Base-by-base conservation (phyloP, 495 filamentous ascomycete genomes). In the Aspergillus diversus region DNA sequence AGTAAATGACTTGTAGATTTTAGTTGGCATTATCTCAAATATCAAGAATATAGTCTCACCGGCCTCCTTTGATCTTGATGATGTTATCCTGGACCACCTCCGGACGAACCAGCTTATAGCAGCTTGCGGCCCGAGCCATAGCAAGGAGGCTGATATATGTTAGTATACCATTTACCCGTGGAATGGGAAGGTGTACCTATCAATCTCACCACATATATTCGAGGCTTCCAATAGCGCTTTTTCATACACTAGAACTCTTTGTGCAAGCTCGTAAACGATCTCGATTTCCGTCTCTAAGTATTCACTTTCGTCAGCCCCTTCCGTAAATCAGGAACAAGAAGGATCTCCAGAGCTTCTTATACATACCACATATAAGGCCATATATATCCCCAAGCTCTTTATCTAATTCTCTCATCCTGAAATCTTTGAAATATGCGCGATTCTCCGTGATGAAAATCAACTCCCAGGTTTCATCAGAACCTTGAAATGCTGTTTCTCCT, bases 351-450 rank as follows among this genome's bases (percentile, higher is more conserved):
- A 47, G 42, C n/a, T 47, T 1, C 5, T 47, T n/a, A 31, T 27
- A 63, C 83, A 71, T 80, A 93, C 92, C 90, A 63, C 87, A 89
- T 46, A 98, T 97, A 33, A 87, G 79, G 8, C 87, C 87, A 66
- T 92, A 93, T 35, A 96, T 85, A 73, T 98, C 93, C 2, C 96
- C 96, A 56, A 92, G 87, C 34, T 89, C 83, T 3, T 84, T 80
- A 70, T 97, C 93, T 79, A 98, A 82, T 58, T 93, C 90, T 59
- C 80, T 80, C 93, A 97, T 97, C 55, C 89, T 82, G 21, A 76
- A 81, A 67, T 91, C 96, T 66, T 97, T 98, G 78, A 93, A 98
- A 71, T 96, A 98, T 11, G 84, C 90, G 54, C 84, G 72, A 4
- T 83, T 86, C 32, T 89, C 87, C 2, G 89, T 90, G 35, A 83